These are phyloP conservation scores for Coniosporium apollinis DNA, from an alignment of 495 filamentous ascomycete genomes.

Conservation along the genomic window DNA sequence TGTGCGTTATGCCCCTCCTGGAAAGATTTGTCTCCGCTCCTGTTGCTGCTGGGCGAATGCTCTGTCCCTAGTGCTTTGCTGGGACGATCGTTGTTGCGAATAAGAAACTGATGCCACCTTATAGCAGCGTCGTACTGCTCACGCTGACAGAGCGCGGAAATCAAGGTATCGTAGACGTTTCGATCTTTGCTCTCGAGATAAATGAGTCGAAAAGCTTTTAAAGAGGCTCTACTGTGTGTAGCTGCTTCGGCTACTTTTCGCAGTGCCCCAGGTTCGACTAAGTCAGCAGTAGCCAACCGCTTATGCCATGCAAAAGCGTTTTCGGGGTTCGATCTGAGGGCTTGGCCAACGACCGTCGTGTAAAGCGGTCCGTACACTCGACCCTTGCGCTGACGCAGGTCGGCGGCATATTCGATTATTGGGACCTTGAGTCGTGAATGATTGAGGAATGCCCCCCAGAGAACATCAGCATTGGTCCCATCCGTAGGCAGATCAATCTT, in stretches of 20 bases:
- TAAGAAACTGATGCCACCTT: slow-evolving; percentile 42
- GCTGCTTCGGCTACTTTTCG: slow-evolving; percentile 17
- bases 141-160: slow-evolving; percentile 36
- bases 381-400: slow-evolving; percentile 29
- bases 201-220: slow-evolving; percentile 33
- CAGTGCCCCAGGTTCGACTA: slow-evolving; percentile 6
- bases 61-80: slow-evolving; percentile 21
- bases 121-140: slow-evolving; percentile 33
- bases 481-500: slow-evolving; percentile 31
- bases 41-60: too few species aligned
- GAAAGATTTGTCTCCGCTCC: too few species aligned
- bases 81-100: slow-evolving; percentile 34
- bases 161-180: slow-evolving; percentile 41
- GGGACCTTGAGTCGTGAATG: slow-evolving; percentile 31
- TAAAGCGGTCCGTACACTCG: slow-evolving; percentile 33
- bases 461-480: slow-evolving; percentile 31
- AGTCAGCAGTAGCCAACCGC: slow-evolving; percentile 4
- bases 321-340: slow-evolving; percentile 32
- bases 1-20: too few species aligned
- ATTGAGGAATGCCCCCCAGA: slow-evolving; percentile 41
- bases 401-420: slow-evolving; percentile 37
- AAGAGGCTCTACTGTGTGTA: slow-evolving; percentile 18
- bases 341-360: slow-evolving; percentile 29
- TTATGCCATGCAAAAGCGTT: slow-evolving; percentile 14
- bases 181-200: slow-evolving; percentile 27